Evolutionary conservation across 352 stramenopile species (phyloP).

Genomic region (Phytophthora litchii): DNA sequence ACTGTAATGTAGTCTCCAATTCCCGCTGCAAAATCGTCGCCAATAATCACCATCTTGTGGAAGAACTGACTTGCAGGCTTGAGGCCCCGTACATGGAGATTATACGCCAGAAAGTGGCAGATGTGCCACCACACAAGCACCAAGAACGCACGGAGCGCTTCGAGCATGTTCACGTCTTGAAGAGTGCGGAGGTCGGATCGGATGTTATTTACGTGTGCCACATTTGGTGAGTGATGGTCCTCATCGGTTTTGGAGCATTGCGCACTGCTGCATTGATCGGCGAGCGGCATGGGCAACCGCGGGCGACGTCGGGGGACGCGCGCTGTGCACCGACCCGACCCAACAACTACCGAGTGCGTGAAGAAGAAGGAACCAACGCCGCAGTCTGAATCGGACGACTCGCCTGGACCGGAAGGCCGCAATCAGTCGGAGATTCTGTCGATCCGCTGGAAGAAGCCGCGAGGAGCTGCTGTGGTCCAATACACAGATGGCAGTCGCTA

Average conservation of each 20-base stretch:
- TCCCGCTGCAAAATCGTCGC: slow-evolving; percentile 83
- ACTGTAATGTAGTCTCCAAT: slow-evolving; percentile 82
- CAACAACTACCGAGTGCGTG: slow-evolving; percentile 5
- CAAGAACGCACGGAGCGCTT: slow-evolving; percentile 55
- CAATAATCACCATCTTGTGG: slow-evolving; percentile 86
- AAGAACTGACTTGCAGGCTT: slow-evolving; percentile 67
- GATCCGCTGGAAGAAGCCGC: slow-evolving; percentile 54
- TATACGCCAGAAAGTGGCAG: slow-evolving; percentile 55
- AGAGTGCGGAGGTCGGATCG: no score
- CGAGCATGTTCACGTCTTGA: slow-evolving; percentile 37
- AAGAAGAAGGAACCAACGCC: slow-evolving; percentile 28
- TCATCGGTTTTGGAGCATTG: slow-evolving; percentile 3
- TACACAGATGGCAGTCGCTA: slow-evolving; percentile 79
- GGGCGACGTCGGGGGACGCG: slow-evolving; percentile 45
- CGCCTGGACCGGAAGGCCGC: slow-evolving; percentile 2
- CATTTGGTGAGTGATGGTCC: slow-evolving; percentile 6
- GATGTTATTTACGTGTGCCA: not conserved
- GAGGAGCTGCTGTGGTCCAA: slow-evolving; percentile 39
- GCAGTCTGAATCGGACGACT: slow-evolving; percentile 25
- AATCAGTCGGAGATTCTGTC: slow-evolving; percentile 54
- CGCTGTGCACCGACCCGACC: slow-evolving; percentile 33
- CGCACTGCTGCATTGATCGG: slow-evolving; percentile 10
- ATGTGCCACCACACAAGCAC: slow-evolving; percentile 74
- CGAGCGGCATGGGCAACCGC: slow-evolving; percentile 65
- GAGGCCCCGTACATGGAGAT: slow-evolving; percentile 51